Evolutionary conservation across 306 rosid species (phyloP).

Genomic region (Quercus alba): DNA sequence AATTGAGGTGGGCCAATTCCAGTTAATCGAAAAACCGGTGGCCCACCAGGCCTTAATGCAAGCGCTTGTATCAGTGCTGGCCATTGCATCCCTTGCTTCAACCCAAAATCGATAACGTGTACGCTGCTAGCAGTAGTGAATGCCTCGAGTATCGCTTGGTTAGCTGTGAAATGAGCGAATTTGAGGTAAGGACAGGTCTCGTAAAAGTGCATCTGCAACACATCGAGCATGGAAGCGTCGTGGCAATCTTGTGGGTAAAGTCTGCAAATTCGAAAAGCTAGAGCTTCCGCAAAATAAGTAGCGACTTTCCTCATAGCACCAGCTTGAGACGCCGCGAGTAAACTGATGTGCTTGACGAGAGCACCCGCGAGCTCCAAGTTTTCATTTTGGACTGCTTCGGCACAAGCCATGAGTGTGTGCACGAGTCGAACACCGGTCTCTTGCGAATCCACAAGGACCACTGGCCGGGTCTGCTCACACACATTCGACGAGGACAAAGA

Average conservation of each 20-base stretch:
- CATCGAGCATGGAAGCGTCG: constrained; percentile 52
- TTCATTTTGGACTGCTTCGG: constrained; percentile 65
- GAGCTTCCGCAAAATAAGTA: constrained; percentile 61
- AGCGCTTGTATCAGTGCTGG: constrained; percentile 87
- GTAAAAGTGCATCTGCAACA: constrained; percentile 78
- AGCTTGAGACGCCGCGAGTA: constrained; percentile 59
- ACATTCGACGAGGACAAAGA: neutral
- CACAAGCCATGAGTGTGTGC: constrained; percentile 80
- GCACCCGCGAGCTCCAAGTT: constrained; percentile 60
- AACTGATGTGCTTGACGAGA: constrained; percentile 50
- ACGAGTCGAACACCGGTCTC: constrained; percentile 82
- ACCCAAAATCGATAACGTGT: constrained; percentile 84
- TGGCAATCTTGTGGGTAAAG: constrained; percentile 40
- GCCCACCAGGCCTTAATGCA: constrained; percentile 72
- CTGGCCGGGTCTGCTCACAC: constrained; percentile 50
- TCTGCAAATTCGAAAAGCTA: constrained; percentile 54
- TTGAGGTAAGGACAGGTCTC: constrained; percentile 76
- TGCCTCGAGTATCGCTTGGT: constrained; percentile 83
- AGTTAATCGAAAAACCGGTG: constrained; percentile 70
- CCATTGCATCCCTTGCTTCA: constrained; percentile 91
- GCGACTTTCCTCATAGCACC: constrained; percentile 88
- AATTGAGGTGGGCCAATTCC: constrained; percentile 78
- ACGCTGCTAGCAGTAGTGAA: constrained; percentile 50
- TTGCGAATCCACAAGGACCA: constrained; percentile 60
- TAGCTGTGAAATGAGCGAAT: constrained; percentile 92